Evolutionary conservation across 441 rosid genomes (phyloP), one percentile per base, ranked within the genome.

Genomic region (Breynia disticha): DNA sequence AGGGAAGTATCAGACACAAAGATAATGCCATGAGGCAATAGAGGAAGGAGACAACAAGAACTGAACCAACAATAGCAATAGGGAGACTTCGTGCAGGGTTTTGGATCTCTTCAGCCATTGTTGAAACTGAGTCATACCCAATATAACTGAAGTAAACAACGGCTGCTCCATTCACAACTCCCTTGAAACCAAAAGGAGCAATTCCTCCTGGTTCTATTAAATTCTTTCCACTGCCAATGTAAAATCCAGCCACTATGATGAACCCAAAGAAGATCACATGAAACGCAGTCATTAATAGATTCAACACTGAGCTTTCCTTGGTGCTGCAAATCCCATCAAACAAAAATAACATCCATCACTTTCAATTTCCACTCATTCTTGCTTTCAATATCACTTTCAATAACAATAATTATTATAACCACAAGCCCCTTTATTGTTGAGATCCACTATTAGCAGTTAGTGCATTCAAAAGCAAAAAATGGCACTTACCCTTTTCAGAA

Each of bases 21-120:
- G 91, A 72, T 67, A 90, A 67, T 52, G 95, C 79, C 94, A 84
- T 78, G 66, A 90, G 89, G 74, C 91, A 86, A 59, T 90, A 86
- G 24, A 90, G 72, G 5, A 55, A 62, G 4, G 91, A 75, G 65
- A 86, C 97, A 6, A 81, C 51, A 45, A 84, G 72, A 67, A 90
- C 90, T 28, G 97, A 90, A 63, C 95, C 94, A 16, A 82, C 62
- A 49, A 90, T 90, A 46, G 91, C 97, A 1, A 84, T 38, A 0
- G 95, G 95, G 15, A 90, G 89, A 71, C 77, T 78, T 64, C 74
- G 80, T 1, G 86, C 65, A 62, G 97, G 97, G 65, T 84, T 76
- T 60, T 82, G 86, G 49, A 90, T 90, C 72, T 90, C 97, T 69
- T 90, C 97, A 0, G 97, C 97, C 73, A 90, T 71, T 50, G 97